Percentiles rank a stretch among this genome's conserved stretches.
Conservation (phyloP, 495 filamentous ascomycete genomes). For the Hypomontagnella monticulosa region DNA sequence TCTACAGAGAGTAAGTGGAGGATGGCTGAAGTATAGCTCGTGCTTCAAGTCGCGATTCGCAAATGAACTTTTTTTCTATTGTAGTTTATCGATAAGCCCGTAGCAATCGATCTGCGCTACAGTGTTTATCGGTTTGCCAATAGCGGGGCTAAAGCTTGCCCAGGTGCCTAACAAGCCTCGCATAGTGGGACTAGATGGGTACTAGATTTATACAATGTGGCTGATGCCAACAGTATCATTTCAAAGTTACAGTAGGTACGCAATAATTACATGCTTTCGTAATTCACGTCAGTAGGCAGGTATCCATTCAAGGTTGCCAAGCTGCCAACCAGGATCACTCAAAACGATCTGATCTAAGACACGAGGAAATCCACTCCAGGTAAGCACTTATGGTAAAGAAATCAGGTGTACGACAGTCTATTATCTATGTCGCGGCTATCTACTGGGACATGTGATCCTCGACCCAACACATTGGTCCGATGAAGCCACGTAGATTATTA, state of each 20-base stretch:
- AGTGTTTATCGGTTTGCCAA: constrained; percentile 2
- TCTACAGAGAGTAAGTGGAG: neutral
- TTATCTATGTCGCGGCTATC: neutral
- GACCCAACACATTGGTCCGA: neutral
- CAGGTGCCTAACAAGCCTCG: too few relatives aligned
- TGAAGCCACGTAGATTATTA: constrained; percentile 19
- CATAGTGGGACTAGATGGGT: too few relatives aligned
- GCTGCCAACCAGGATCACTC: neutral
- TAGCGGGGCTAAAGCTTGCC: constrained; percentile 18
- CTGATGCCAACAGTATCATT: too few relatives aligned
- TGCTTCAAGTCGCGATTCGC: constrained; percentile 24
- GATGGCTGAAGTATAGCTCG: neutral
- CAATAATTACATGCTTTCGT: neutral
- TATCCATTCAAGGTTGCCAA: constrained; percentile 15
- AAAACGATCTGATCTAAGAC: constrained; percentile 19
- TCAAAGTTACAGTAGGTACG: too few relatives aligned
- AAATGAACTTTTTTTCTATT: constrained; percentile 40
- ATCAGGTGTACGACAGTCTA: neutral
- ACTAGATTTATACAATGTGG: too few relatives aligned
- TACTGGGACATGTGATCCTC: neutral
- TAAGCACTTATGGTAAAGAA: neutral
- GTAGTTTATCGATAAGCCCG: constrained; percentile 33
- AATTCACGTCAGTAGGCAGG: constrained; percentile 11
- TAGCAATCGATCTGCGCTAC: neutral
- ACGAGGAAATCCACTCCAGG: constrained; percentile 6